Percentiles rank a stretch among this genome's conserved stretches.
Evolutionary conservation across 495 filamentous ascomycete genomes (phyloP).

Genomic region (Physcia stellaris): DNA sequence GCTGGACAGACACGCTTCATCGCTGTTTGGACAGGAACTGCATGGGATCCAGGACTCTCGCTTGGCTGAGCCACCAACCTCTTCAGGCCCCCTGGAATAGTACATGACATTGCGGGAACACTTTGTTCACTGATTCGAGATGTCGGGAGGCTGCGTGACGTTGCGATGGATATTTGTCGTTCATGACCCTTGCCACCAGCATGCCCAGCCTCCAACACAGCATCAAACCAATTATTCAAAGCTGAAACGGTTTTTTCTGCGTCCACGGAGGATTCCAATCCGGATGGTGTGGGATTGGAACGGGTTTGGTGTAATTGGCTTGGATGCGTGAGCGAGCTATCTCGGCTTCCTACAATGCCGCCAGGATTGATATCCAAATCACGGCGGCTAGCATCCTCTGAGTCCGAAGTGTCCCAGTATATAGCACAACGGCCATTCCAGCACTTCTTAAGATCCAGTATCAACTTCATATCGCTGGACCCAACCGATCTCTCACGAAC

Average conservation of each 20-base stretch:
- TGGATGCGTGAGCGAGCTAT: slow-evolving; percentile 27
- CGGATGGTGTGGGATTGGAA: slow-evolving; percentile 29
- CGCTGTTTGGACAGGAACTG: slow-evolving; percentile 36
- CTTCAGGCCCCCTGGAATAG: slow-evolving; percentile 52
- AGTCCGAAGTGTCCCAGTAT: slow-evolving; percentile 68
- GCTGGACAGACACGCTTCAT: slow-evolving; percentile 18
- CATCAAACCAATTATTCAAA: slow-evolving; percentile 31
- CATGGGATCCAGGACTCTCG: slow-evolving; percentile 45
- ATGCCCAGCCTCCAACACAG: slow-evolving; percentile 31
- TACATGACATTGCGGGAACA: slow-evolving; percentile 64
- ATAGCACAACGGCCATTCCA: slow-evolving; percentile 84
- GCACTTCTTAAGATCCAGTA: slow-evolving; percentile 90
- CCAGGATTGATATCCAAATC: slow-evolving; percentile 67
- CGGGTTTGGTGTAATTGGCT: slow-evolving; percentile 29
- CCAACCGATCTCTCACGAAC: slow-evolving; percentile 38
- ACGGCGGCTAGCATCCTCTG: slow-evolving; percentile 35
- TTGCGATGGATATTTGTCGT: slow-evolving; percentile 31
- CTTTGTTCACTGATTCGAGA: slow-evolving; percentile 42
- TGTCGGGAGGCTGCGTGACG: slow-evolving; percentile 28
- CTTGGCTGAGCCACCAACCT: slow-evolving; percentile 26
- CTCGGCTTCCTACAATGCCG: slow-evolving; percentile 43
- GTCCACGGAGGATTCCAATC: slow-evolving; percentile 25
- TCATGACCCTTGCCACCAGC: slow-evolving; percentile 23
- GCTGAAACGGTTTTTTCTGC: slow-evolving; percentile 18
- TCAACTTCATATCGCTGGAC: slow-evolving; percentile 74